Evolutionary conservation across 768 basidiomycete species (phyloP), one percentile per base, ranked within the genome.

Genomic region (Kwoniella sp.): DNA sequence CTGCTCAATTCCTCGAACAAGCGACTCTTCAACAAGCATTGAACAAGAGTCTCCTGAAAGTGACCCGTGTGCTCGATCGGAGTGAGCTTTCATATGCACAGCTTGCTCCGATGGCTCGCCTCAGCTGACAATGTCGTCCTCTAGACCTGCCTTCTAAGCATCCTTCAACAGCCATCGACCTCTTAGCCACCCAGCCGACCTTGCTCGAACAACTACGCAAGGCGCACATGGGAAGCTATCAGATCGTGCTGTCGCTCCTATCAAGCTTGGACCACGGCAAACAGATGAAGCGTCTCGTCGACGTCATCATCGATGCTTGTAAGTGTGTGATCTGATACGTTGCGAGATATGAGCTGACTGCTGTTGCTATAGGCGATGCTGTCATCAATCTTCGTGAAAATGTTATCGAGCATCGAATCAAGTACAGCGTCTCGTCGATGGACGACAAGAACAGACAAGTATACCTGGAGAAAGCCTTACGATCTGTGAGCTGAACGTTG

Each of bases 321-420:
- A 57, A 67, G 82, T 53, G 82, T n/a, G n/a, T n/a, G n/a, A n/a
- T n/a, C n/a, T n/a, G n/a, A n/a, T n/a, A n/a, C n/a, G n/a, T n/a
- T n/a, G n/a, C n/a, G n/a, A n/a, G n/a, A n/a, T n/a, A n/a, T n/a
- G n/a, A 37, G 21, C 22, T 26, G 47, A 64, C 56, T 21, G 15
- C n/a, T 40, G 48, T 15, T 19, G 40, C 4, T 15, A 13, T 72
- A 94, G 92, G 89, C 68, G 92, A 95, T 77, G 91, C 94, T 60
- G 92, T 97, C 21, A 86, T 87, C 30, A 95, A 98, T 74, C 79
- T 99, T 12, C 86, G 95, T 51, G 94, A 98, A 81, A 89, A 90
- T 64, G 88, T 98, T 37, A 82, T 98, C 29, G 84, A 85, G 8
- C 84, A 90, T 75, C 87, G 96, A 19, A 82, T 98, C 49, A 88